Evolutionary conservation across 176 grass and related monocot genomes (phyloP), one percentile per base, ranked within the genome.

Genomic region (Musa beccarii): DNA sequence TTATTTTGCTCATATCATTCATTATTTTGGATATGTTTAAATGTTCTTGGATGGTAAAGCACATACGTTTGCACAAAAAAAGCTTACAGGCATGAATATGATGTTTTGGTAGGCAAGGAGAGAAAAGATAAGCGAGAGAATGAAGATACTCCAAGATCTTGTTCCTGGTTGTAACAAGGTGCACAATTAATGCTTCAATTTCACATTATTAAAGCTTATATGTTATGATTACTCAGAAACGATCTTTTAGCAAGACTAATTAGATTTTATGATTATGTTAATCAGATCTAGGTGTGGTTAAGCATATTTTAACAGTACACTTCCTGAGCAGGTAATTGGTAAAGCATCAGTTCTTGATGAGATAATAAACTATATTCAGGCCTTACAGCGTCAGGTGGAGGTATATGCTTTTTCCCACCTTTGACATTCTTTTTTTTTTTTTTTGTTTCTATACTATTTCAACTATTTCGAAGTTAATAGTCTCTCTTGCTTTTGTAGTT

Each of bases 81-180:
- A 43, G 34, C 4, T 65, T 67, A 66, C 53, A 63, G 52, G 61
- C 54, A 62, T 72, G 6, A 63, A 20, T 66, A 24, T 26, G 19
- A 68, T 26, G 51, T 69, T 68, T 16, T 77, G 84, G 69, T 79
- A 98, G 94, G 90, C 94, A 78, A 85, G 90, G 1, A 89, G 94
- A 85, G 90, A 98, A 75, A 98, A 98, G 79, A 98, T 98, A 87
- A 98, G 88, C 13, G 94, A 98, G 79, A 85, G 88, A 52, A 98
- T 98, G 94, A 93, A 93, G 86, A 76, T 87, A 74, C 94, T 98
- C 57, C 90, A 98, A 89, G 94, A 93, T 93, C 85, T 98, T 2
- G 90, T 93, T 68, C 94, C 94, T 72, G 94, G 94, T 69, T 98
- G 94, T 80, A 98, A 89, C 74, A 98, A 98, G 90, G 94, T 98